Conservation (phyloP, 495 filamentous ascomycete species). For the Lindgomyces ingoldianus region DNA sequence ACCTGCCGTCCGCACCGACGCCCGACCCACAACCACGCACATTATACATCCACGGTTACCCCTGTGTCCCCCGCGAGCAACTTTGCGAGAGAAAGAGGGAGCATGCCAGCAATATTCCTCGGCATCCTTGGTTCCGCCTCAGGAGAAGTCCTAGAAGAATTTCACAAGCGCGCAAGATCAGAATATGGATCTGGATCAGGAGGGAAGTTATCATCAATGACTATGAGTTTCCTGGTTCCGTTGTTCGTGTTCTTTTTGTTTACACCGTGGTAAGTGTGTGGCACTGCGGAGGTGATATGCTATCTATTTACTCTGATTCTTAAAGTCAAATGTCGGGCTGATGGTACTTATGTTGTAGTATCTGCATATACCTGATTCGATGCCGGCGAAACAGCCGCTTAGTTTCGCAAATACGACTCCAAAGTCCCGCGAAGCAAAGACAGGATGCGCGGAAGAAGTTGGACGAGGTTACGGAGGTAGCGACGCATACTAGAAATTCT, state of each 20-base stretch:
- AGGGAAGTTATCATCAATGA: background rate
- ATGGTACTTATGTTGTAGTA: too few relatives aligned
- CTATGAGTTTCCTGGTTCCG: background rate
- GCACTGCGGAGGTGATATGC: too few relatives aligned
- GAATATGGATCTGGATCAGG: background rate
- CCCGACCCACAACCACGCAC: too few relatives aligned
- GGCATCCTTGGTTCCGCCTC: background rate
- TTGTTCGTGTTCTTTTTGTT: background rate
- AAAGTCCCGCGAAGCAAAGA: background rate
- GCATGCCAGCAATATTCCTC: background rate
- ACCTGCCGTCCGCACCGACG: too few relatives aligned
- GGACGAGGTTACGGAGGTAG: slow-evolving; percentile 11
- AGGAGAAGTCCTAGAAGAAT: background rate
- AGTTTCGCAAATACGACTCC: background rate
- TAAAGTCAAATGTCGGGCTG: too few relatives aligned
- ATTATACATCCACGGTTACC: too few relatives aligned
- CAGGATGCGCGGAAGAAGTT: slow-evolving; percentile 13
- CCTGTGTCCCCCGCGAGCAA: too few relatives aligned
- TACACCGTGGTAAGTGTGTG: background rate
- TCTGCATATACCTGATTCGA: background rate
- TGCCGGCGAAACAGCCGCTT: background rate
- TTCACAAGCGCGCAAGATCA: background rate
- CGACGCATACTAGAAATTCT: background rate
- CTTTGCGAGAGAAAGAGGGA: too few relatives aligned
- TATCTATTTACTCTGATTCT: too few relatives aligned